A percentile compares a stretch with the other conserved stretches of the same genome.
These are phyloP conservation scores for Syzygium grande DNA, from an alignment of 345 rosid species.

Conservation along the genomic window DNA sequence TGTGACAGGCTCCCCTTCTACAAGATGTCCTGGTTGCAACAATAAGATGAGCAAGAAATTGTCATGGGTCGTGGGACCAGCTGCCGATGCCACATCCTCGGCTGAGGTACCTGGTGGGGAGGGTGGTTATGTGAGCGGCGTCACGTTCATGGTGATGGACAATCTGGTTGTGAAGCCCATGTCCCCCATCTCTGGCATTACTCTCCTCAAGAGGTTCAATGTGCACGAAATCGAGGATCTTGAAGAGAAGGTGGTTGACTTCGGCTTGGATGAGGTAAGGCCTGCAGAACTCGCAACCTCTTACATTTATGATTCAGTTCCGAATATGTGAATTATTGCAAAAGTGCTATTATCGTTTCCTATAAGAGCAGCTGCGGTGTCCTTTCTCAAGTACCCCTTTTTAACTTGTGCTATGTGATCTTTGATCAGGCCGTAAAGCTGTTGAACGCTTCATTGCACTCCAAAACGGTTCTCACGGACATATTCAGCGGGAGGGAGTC, in stretches of 20 bases:
- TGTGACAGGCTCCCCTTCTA: background rate
- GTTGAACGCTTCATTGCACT: background rate
- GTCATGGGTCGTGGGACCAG: background rate
- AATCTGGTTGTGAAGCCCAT: background rate
- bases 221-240: background rate
- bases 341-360: background rate
- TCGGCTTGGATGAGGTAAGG: conserved; percentile 1
- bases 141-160: background rate
- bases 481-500: background rate
- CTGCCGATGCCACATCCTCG: background rate
- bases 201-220: background rate
- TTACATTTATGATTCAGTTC: background rate
- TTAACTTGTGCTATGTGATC: background rate
- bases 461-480: background rate
- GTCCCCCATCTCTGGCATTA: background rate
- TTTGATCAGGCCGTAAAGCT: background rate
- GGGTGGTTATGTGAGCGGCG: background rate
- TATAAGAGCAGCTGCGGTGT: background rate
- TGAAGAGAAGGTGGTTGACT: background rate
- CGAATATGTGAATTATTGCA: background rate
- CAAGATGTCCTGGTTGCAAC: background rate
- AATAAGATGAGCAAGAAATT: background rate
- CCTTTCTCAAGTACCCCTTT: background rate
- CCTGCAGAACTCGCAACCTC: background rate
- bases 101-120: background rate